Conservation (phyloP, 192 early-diverging fungal genomes). For the Lunasporangiospora selenospora region DNA sequence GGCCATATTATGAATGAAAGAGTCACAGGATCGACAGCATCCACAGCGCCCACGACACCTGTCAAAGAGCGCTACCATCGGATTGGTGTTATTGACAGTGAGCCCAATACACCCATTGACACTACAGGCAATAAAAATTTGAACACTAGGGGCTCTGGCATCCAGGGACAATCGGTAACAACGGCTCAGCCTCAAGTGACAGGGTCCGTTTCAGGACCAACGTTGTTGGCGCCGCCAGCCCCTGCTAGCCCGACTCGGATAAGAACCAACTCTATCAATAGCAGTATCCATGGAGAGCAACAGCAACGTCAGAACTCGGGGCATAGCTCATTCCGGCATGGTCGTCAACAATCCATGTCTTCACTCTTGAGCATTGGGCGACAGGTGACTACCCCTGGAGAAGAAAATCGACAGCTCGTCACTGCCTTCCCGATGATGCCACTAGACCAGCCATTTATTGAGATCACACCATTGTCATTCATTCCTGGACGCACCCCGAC, state of each 20-base stretch:
- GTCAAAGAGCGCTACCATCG: conserved; percentile 5
- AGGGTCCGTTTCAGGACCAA: too few species aligned
- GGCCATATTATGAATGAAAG: not conserved
- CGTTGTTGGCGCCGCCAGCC: too few species aligned
- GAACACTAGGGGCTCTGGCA: too few species aligned
- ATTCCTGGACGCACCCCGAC: conserved; percentile 61
- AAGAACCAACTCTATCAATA: too few species aligned
- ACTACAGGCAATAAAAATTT: not conserved
- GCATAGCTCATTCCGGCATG: conserved; percentile 4
- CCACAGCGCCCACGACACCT: conserved; percentile 16
- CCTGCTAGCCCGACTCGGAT: too few species aligned
- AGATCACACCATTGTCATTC: conserved; percentile 72
- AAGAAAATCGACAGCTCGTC: not conserved
- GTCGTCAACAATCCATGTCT: conserved; percentile 17
- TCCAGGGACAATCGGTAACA: too few species aligned
- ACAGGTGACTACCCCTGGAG: not conserved
- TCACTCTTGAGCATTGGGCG: conserved; percentile 9
- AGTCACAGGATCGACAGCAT: conserved; percentile 10
- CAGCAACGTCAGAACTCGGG: too few species aligned
- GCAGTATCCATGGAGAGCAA: too few species aligned
- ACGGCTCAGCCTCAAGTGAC: too few species aligned
- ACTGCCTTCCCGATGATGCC: conserved; percentile 25
- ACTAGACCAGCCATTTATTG: conserved; percentile 50
- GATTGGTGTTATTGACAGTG: conserved; percentile 5
- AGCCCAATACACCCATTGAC: conserved; percentile 15